These are phyloP conservation scores for Mortierella sp. DNA, from an alignment of 371 early-diverging fungal species.

Conservation along the genomic window DNA sequence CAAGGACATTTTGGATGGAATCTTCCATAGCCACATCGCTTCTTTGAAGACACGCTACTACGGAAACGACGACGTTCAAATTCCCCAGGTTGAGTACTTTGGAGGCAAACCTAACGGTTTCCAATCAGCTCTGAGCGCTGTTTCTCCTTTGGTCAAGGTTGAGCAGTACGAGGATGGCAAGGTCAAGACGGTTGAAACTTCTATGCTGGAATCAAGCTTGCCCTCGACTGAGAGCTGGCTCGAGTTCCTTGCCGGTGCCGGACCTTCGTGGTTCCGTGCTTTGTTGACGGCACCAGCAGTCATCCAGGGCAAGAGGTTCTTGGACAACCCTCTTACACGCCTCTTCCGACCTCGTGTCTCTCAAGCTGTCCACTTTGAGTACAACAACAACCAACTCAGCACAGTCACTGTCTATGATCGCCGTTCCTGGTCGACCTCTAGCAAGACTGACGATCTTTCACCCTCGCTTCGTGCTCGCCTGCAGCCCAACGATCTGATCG, in stretches of 20 bases:
- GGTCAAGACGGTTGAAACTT: slow-evolving; percentile 66
- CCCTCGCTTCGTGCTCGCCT: slow-evolving; percentile 71
- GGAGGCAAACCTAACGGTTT: slow-evolving; percentile 67
- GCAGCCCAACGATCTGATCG: slow-evolving; percentile 68
- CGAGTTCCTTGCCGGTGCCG: slow-evolving; percentile 76
- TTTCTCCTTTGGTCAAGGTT: slow-evolving; percentile 44
- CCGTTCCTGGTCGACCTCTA: slow-evolving; percentile 70
- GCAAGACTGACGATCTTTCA: slow-evolving; percentile 64
- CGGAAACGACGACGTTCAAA: slow-evolving; percentile 65
- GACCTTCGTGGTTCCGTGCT: slow-evolving; percentile 88
- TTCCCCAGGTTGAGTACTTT: slow-evolving; percentile 88
- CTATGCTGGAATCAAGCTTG: slow-evolving; percentile 63
- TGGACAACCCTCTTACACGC: slow-evolving; percentile 82
- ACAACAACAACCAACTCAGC: slow-evolving; percentile 56
- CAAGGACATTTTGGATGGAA: slow-evolving; percentile 88
- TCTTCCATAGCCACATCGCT: slow-evolving; percentile 86
- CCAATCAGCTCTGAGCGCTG: slow-evolving; percentile 28
- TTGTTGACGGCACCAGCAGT: slow-evolving; percentile 84
- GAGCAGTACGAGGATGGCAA: slow-evolving; percentile 41
- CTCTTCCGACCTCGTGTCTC: slow-evolving; percentile 86
- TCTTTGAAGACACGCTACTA: slow-evolving; percentile 85
- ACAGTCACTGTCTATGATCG: slow-evolving; percentile 71
- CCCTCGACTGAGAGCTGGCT: slow-evolving; percentile 81
- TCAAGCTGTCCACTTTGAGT: slow-evolving; percentile 79
- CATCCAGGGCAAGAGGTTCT: slow-evolving; percentile 82